Percentiles rank a stretch among this genome's conserved stretches.
Conservation (phyloP, 1,284 basidiomycete genomes). For the Grifola frondosa region DNA sequence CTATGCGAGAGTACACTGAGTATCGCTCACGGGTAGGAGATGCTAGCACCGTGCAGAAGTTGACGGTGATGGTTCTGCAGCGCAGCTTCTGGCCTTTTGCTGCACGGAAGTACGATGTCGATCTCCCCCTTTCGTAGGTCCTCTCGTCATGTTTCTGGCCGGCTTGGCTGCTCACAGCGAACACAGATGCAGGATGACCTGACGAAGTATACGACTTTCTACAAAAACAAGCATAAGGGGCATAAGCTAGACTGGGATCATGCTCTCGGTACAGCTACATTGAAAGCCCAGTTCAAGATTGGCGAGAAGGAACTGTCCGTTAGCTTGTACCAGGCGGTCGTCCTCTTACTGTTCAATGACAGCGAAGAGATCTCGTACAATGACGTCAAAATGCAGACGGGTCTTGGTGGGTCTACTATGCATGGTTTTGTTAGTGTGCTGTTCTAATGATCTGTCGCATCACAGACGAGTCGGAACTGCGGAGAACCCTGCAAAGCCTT, state of each 20-base stretch:
- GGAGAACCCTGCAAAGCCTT: constrained; percentile 87
- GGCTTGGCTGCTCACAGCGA: background rate
- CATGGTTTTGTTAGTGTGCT: background rate
- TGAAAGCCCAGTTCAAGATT: constrained; percentile 68
- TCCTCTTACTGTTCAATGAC: constrained; percentile 91
- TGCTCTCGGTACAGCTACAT: constrained; percentile 73
- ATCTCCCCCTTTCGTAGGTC: constrained; percentile 42
- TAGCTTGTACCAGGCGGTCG: constrained; percentile 86
- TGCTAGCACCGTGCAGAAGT: constrained; percentile 30
- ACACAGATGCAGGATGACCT: constrained; percentile 71
- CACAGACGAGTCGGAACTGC: constrained; percentile 73
- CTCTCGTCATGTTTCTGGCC: background rate
- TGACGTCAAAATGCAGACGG: constrained; percentile 70
- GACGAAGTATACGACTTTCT: constrained; percentile 62
- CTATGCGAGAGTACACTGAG: constrained; percentile 58
- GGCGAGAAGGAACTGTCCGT: constrained; percentile 88
- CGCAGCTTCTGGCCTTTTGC: constrained; percentile 77
- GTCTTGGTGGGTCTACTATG: constrained; percentile 64
- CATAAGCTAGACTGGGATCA: constrained; percentile 82
- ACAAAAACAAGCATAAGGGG: constrained; percentile 73
- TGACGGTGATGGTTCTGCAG: constrained; percentile 73
- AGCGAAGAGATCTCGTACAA: constrained; percentile 56
- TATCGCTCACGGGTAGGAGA: constrained; percentile 19
- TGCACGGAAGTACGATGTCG: constrained; percentile 46
- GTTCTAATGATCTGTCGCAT: background rate